phyloP scores from a whole-genome alignment of 352 stramenopile genomes.

The Globisporangium paroecandrum region DNA sequence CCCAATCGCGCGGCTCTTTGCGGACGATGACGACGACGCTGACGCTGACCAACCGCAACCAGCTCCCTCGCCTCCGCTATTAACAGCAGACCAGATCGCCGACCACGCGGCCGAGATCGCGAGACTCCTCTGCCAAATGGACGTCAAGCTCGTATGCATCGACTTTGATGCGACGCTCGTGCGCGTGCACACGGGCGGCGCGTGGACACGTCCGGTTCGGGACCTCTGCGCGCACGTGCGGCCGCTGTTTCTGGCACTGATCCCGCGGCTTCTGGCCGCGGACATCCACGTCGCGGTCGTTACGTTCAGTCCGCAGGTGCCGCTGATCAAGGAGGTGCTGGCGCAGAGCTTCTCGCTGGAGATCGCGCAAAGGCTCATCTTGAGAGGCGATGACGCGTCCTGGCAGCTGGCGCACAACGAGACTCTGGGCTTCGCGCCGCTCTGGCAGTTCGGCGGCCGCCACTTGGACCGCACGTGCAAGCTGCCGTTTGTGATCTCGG shows the following conservation, averaged over 20 bases:
- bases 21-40: constrained; percentile 5
- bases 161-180: constrained; percentile 86
- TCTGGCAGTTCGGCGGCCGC: constrained; percentile 48
- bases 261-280: constrained; percentile 42
- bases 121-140: constrained; percentile 28
- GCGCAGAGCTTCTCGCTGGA: constrained; percentile 39
- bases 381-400: constrained; percentile 58
- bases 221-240: constrained; percentile 54
- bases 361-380: constrained; percentile 40
- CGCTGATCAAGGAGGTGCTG: constrained; percentile 63
- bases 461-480: constrained; percentile 71
- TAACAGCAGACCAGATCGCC: background rate
- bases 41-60: background rate
- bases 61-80: no score
- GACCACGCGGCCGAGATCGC: constrained; percentile 34
- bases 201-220: constrained; percentile 39
- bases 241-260: constrained; percentile 54
- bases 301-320: constrained; percentile 74
- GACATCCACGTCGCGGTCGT: constrained; percentile 66
- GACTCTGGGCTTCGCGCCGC: constrained; percentile 42
- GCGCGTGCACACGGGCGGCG: constrained; percentile 64
- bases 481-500: constrained; percentile 72
- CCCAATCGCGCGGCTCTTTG: constrained; percentile 3
- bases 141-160: constrained; percentile 72
- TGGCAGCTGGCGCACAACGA: constrained; percentile 56